These are phyloP conservation scores for Stachybotrys elegans DNA, from an alignment of 2,329 filamentous ascomycete species.

Conservation along the genomic window DNA sequence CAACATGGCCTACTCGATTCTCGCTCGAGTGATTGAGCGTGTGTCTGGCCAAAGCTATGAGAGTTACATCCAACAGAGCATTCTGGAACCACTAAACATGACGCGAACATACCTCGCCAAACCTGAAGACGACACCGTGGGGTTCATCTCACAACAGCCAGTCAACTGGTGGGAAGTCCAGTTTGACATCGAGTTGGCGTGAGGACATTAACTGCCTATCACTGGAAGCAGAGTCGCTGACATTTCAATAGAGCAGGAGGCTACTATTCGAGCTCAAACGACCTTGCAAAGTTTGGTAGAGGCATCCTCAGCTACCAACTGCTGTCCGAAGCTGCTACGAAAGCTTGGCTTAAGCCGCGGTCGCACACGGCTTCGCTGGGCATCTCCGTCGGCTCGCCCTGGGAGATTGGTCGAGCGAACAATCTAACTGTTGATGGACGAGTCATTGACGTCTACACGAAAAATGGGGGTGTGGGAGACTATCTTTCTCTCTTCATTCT, in stretches of 20 bases:
- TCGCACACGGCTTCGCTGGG: constrained; percentile 27
- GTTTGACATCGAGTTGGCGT: not conserved
- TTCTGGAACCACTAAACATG: not conserved
- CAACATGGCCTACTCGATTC: not conserved
- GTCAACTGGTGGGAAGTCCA: not conserved
- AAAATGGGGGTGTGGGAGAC: constrained; percentile 30
- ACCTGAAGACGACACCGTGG: not conserved
- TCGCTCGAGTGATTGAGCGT: not conserved
- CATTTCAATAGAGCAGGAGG: not conserved
- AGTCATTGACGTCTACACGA: constrained; percentile 38
- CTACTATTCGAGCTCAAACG: not conserved
- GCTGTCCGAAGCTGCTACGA: not conserved
- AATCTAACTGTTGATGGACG: constrained; percentile 27
- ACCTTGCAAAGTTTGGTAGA: not conserved
- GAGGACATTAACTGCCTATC: not conserved
- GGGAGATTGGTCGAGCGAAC: constrained; percentile 37
- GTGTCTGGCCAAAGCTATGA: not conserved
- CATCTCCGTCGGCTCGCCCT: constrained; percentile 35
- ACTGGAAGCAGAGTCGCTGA: not conserved
- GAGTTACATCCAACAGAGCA: not conserved
- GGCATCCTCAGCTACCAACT: constrained; percentile 3
- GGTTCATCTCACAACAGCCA: not conserved
- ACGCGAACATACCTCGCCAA: not conserved
- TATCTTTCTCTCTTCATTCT: constrained; percentile 33
- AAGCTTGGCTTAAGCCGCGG: constrained; percentile 36